phyloP scores from a whole-genome alignment of 1,284 basidiomycete genomes.

The Puccinia hordei region DNA sequence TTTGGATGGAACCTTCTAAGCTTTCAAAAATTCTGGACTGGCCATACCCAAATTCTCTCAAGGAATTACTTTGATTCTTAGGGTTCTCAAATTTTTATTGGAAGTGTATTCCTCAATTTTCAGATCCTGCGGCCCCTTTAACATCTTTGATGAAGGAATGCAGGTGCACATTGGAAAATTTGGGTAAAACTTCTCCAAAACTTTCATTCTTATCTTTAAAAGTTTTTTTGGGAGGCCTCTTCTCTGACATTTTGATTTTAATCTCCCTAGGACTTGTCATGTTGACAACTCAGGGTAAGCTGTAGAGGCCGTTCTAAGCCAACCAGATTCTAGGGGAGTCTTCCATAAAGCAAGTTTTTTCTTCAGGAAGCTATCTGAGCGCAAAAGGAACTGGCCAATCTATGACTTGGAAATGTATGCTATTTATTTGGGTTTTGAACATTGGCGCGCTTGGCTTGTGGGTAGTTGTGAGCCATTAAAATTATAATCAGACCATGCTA shows the following conservation, averaged over 20 bases:
- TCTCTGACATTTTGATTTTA: slow-evolving; percentile 5
- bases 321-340: slow-evolving; percentile 10
- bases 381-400: no score
- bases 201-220: background rate
- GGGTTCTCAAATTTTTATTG: no score
- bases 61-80: background rate
- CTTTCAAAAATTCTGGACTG: background rate
- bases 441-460: no score
- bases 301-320: slow-evolving; percentile 41
- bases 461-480: no score
- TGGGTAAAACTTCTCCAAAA: background rate
- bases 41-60: background rate
- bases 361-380: no score
- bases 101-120: background rate
- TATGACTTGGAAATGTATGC: no score
- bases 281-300: slow-evolving; percentile 48
- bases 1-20: background rate
- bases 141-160: background rate
- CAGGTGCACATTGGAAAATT: no score
- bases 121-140: background rate
- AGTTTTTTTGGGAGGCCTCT: background rate
- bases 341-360: background rate
- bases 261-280: background rate
- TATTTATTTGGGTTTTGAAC: no score
- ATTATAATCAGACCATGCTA: no score